These are phyloP conservation scores for Tricholoma terreum DNA, from an alignment of 768 basidiomycete species.

Conservation along the genomic window DNA sequence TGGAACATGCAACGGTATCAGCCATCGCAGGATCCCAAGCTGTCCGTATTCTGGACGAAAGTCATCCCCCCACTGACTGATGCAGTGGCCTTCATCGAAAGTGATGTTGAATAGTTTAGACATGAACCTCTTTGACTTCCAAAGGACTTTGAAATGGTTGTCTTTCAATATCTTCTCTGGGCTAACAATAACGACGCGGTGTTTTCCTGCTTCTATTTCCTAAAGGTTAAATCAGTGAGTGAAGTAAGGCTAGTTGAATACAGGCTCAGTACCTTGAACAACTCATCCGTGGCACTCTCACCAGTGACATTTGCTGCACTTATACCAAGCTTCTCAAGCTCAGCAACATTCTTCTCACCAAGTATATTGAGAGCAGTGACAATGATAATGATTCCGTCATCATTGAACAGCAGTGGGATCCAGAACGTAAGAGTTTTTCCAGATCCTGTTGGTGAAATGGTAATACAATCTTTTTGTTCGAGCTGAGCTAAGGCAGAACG, in stretches of 20 bases:
- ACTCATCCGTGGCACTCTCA: no score
- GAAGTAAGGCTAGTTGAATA: background rate
- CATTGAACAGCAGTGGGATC: slow-evolving; percentile 18
- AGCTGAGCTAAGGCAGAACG: slow-evolving; percentile 8
- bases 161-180: slow-evolving; percentile 13
- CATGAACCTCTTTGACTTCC: slow-evolving; percentile 17
- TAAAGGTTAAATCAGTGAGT: slow-evolving; percentile 7
- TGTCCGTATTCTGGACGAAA: slow-evolving; percentile 31
- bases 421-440: slow-evolving; percentile 25
- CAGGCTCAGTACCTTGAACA: slow-evolving; percentile 14
- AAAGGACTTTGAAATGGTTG: background rate
- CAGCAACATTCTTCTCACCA: slow-evolving; percentile 15
- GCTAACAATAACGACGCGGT: slow-evolving; percentile 16
- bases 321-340: slow-evolving; percentile 10
- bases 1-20: slow-evolving; percentile 5
- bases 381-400: slow-evolving; percentile 13
- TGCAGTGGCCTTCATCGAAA: slow-evolving; percentile 35
- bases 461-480: slow-evolving; percentile 13
- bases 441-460: slow-evolving; percentile 19
- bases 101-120: slow-evolving; percentile 24
- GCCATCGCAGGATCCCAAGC: slow-evolving; percentile 11
- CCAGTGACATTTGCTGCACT: slow-evolving; percentile 11
- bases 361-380: slow-evolving; percentile 21
- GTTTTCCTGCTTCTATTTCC: slow-evolving; percentile 16
- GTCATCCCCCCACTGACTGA: slow-evolving; percentile 27